A percentile compares a stretch with the other conserved stretches of the same genome.
Conservation (phyloP, 495 filamentous ascomycete genomes). For the Podospora bellae-mahoneyi region DNA sequence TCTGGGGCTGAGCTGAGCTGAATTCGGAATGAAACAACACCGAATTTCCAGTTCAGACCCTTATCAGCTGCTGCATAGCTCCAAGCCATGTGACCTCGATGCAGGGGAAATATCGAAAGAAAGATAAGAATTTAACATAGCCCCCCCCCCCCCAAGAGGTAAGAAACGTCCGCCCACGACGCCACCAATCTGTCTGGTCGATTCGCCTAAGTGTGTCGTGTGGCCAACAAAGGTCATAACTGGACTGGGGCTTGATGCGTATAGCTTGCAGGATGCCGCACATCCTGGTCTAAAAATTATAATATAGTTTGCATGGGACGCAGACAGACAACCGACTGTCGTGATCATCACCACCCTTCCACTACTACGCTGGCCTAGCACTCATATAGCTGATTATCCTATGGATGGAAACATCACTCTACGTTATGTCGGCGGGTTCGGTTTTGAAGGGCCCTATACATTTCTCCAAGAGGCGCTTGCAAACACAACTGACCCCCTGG, state of each 20-base stretch:
- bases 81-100: not conserved
- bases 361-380: not conserved
- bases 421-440: conserved; percentile 10
- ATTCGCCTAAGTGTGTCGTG: not conserved
- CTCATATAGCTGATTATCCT: not conserved
- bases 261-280: not conserved
- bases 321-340: too few relatives aligned
- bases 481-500: conserved; percentile 10
- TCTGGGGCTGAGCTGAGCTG: not conserved
- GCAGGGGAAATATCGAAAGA: not conserved
- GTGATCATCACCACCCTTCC: too few relatives aligned
- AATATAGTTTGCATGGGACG: not conserved
- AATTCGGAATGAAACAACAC: not conserved
- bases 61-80: not conserved
- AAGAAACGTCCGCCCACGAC: not conserved
- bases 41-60: not conserved
- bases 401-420: conserved; percentile 13
- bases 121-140: not conserved
- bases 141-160: too few relatives aligned
- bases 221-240: not conserved
- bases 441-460: conserved; percentile 3
- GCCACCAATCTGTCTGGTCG: not conserved
- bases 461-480: conserved; percentile 10
- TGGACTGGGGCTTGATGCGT: not conserved
- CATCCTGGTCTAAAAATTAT: not conserved